These are phyloP conservation scores for Patellifolia procumbens DNA, from an alignment of 179 eudicot species.

Conservation along the genomic window DNA sequence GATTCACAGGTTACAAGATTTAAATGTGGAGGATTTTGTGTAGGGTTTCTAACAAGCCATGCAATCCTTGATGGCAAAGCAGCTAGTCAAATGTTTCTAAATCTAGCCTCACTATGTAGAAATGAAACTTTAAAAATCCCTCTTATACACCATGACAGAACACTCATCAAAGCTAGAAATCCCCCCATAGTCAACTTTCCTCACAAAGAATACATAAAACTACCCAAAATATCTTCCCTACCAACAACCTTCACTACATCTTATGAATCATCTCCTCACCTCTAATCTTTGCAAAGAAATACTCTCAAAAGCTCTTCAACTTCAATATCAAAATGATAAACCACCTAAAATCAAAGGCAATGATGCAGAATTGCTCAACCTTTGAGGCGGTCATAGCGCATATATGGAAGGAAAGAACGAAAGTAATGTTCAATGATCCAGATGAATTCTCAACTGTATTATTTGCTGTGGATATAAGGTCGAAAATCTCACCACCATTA, in stretches of 20 bases:
- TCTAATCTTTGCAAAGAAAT: constrained; percentile 35
- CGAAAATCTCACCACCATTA: constrained; percentile 36
- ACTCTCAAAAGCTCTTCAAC: constrained; percentile 36
- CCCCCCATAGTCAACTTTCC: constrained; percentile 48
- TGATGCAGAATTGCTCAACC: constrained; percentile 41
- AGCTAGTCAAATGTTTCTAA: constrained; percentile 49
- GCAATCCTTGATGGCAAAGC: constrained; percentile 52
- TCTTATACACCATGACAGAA: constrained; percentile 37
- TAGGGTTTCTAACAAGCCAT: constrained; percentile 51
- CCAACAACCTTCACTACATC: constrained; percentile 45
- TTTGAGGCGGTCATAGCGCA: constrained; percentile 55
- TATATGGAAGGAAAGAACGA: constrained; percentile 45
- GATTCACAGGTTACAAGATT: constrained; percentile 48
- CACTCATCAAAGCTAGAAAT: constrained; percentile 38
- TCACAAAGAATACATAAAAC: constrained; percentile 40
- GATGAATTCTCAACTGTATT: constrained; percentile 39
- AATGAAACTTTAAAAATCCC: constrained; percentile 35
- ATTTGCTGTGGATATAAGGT: constrained; percentile 43
- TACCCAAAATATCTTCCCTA: constrained; percentile 25
- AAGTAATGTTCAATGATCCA: constrained; percentile 30
- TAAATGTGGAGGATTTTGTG: constrained; percentile 51
- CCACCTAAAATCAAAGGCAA: constrained; percentile 32
- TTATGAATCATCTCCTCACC: constrained; percentile 46
- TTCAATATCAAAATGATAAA: constrained; percentile 27
- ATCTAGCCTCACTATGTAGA: constrained; percentile 48